Base-by-base conservation (phyloP, 768 basidiomycete genomes). In the Podaxis sp. region DNA sequence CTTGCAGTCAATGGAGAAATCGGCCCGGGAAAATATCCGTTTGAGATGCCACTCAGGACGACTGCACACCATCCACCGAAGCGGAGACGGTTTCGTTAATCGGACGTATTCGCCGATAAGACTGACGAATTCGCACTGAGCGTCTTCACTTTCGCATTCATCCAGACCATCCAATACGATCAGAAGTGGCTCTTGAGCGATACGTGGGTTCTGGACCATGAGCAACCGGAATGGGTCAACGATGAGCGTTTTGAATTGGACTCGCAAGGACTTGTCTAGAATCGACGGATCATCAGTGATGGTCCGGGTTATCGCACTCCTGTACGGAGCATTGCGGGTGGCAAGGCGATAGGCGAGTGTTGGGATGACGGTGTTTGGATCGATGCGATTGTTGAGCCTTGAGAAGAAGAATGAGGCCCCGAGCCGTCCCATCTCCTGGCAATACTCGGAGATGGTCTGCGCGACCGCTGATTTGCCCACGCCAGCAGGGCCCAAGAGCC, bases 391-490 rank as follows among this genome's bases (percentile, higher is more conserved):
- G 11, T 49, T 24, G 11, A 19, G 47, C 22, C 11, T 24, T 11
- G 51, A 54, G 40, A 51, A 61, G 37, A 61, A 61, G 38, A 61
- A 54, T 19, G 37, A 27, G 1, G 51, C 60, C 24, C 60, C 53
- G 9, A 61, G 60, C 3, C 40, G 40, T 5, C 52, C 12, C 1
- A n/a, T 13, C 9, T 46, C 15, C 5, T n/a, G n/a, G 15, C 38
- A 36, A 12, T 52, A 49, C 7, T 29, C 24, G 1, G 47, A 51
- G 17, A 60, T 19, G 15, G 59, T 53, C 37, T 52, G 33, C 0
- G 59, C 17, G 11, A 60, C 47, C 12, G 51, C 50, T 15, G 59
- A 51, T 37, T 60, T 60, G n/a, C 59, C 59, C 11, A 51, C 52
- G 1, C 59, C 59, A 6, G 51, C 59, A 49, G 52, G 50, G 6